Base-by-base conservation (phyloP, 257 asterid genomes). In the Asclepias syriaca region DNA sequence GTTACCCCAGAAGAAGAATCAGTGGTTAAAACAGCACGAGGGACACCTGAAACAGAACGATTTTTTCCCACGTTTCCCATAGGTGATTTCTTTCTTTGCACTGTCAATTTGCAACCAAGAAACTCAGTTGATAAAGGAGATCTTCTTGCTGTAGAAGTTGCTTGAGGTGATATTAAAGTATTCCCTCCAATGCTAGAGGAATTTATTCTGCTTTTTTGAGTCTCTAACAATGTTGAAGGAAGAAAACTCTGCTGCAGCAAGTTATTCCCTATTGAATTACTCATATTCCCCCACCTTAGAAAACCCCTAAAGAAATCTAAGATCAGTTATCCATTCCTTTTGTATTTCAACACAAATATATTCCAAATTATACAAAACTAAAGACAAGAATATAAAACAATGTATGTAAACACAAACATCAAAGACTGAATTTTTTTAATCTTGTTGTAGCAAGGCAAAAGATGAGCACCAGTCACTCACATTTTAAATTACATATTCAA, bases 21-120 rank as follows among this genome's bases (percentile, higher is more conserved):
- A 5, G 88, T 80, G 74, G 93, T 76, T 80, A 95, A 81, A 77
- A 86, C 85, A 72, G 98, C 97, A 79, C 69, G 86, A 53, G 87
- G 80, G 39, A 84, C 70, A 71, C 80, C 75, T 37, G 83, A 75
- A 66, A 74, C 64, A 72, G 85, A 66, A 50, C 75, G 75, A 39
- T 68, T 79, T 75, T 86, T 88, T 75, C 85, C 90, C 96, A 87
- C 92, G 51, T 88, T 88, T 75, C 83, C 90, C 96, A 87, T 94
- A 58, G 81, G 75, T 70, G 81, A 75, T 69, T 77, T 87, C 32
- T 64, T 76, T 79, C 75, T 80, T 77, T 59, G 77, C 77, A 81
- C 64, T 15, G 75, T 75, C 74, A 88, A 80, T 74, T 85, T 88
- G 55, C 74, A 80, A 64, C 92, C 92, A 15, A 43, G 77, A 78